Conservation (phyloP, 2,329 filamentous ascomycete genomes). For the Penicillium sp. region DNA sequence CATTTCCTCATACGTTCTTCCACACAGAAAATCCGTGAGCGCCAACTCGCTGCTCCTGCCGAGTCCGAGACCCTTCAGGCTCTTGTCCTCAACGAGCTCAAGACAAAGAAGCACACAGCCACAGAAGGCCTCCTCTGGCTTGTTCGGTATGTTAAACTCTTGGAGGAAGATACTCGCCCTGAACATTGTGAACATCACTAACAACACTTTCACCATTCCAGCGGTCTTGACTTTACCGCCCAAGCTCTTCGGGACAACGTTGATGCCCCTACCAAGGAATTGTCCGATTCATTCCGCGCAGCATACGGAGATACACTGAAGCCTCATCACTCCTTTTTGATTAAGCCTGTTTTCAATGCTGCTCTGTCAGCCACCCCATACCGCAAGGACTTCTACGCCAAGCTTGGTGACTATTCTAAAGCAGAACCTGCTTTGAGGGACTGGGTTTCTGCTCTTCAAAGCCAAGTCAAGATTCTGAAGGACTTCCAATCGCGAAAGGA, state of each 20-base stretch:
- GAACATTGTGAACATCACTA: not conserved
- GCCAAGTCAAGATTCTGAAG: conserved; percentile 72
- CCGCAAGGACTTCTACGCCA: conserved; percentile 86
- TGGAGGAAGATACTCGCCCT: not conserved
- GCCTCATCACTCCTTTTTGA: conserved; percentile 80
- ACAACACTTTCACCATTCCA: conserved; percentile 32
- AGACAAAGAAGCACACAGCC: conserved; percentile 81
- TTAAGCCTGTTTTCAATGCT: conserved; percentile 88
- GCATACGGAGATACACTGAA: conserved; percentile 87
- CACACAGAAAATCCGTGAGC: conserved; percentile 77
- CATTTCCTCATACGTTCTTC: not conserved
- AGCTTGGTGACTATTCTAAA: conserved; percentile 60
- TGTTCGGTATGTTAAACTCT: conserved; percentile 60
- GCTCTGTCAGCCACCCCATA: conserved; percentile 94
- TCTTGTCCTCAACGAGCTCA: conserved; percentile 81
- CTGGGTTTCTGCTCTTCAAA: conserved; percentile 76
- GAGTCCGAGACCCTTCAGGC: conserved; percentile 82
- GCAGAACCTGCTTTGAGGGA: conserved; percentile 61
- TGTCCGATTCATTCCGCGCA: conserved; percentile 77
- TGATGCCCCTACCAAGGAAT: conserved; percentile 63
- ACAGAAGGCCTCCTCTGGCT: conserved; percentile 91
- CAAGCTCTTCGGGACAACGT: conserved; percentile 77
- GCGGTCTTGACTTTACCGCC: conserved; percentile 89
- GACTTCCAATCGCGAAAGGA: conserved; percentile 56
- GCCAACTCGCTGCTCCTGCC: conserved; percentile 70